These are phyloP conservation scores for Sorghum bicolor DNA, from an alignment of 176 grass and related monocot genomes.

Conservation along the genomic window Sorghum_bicolor_NCBIv3 NC_012871.2:72782001-72782500, in stretches of 20 bases:
- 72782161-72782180: conserved; percentile 90
- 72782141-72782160: conserved; percentile 66
- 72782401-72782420: conserved; percentile 23
- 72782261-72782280: conserved; percentile 85
- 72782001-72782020: conserved; percentile 10
- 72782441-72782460: conserved; percentile 55
- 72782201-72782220: conserved; percentile 79
- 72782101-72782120: conserved; percentile 89
- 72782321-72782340: conserved; percentile 86
- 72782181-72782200: conserved; percentile 65
- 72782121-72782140: conserved; percentile 65
- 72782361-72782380: conserved; percentile 49
- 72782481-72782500: conserved; percentile 64
- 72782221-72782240: conserved; percentile 66
- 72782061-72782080: conserved; percentile 75
- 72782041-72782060: conserved; percentile 69
- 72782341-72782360: conserved; percentile 67
- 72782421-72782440: conserved; percentile 29
- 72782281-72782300: conserved; percentile 72
- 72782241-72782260: conserved; percentile 61
- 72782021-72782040: conserved; percentile 55
- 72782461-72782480: conserved; percentile 88
- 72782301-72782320: conserved; percentile 89
- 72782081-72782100: conserved; percentile 64
- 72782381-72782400: conserved; percentile 34